Base-by-base conservation (phyloP, 495 filamentous ascomycete species). In the Aspergillus incahuasiensis region DNA sequence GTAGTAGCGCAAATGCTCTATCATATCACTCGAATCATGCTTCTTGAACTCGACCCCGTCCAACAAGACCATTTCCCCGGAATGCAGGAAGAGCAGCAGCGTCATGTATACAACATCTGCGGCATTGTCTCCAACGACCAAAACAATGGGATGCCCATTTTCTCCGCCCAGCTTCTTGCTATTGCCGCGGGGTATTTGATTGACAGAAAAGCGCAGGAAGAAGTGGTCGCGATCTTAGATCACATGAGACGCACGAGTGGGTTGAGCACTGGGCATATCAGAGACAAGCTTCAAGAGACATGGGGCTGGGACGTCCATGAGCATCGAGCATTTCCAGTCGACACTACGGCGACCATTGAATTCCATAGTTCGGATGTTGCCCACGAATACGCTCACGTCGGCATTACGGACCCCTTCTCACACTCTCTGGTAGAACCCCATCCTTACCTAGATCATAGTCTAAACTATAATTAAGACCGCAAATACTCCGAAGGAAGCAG, bases 1-100 rank as follows among this genome's bases (percentile, higher is more conserved):
- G 83, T 91, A 30, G 79, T 96, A 39, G 91, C 87, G 9, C 83
- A 90, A 9, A 78, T 97, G n/a, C 90, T 96, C 59, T 97, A 95
- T 65, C 92, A 97, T 63, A 92, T 88, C 0, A 82, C 87, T 25
- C 84, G 91, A 69, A 84, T 86, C 52, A 66, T 96, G 9, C 78
- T 97, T n/a, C 79, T 87, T 3, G 89, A 91, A 59, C 85, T 82
- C 20, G 85, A 97, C 66, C 92, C 92, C 0, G 68, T 82, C 16
- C 77, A 80, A 39, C 79, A 78, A 11, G 77, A 83, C 48, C 62
- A 69, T 34, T 63, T 61, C 32, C 52, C 63, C 4, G 86, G 91
- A 53, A 89, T 92, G 82, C 82, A 75, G 40, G 76, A 81, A 12
- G 75, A 86, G 55, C 83, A 87, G 61, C 76, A 85, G 49, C 76